Evolutionary conservation across 164 flowering plant species (phyloP).

Genomic region (Magnolia officinalis): DNA sequence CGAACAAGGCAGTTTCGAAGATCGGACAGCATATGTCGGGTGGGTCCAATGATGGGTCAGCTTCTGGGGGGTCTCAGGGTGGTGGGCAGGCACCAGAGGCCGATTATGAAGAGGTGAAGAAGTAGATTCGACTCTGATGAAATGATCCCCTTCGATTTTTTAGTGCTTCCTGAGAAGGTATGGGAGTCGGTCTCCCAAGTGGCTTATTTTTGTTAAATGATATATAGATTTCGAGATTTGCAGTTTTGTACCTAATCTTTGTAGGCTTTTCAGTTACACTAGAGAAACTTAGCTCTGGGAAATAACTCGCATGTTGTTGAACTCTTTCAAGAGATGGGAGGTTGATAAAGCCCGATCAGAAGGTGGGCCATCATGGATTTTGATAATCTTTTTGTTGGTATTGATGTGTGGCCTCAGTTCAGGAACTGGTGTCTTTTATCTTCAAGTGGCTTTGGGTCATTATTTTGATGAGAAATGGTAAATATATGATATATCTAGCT

Average conservation of each 20-base stretch:
- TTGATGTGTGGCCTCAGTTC: too few species aligned
- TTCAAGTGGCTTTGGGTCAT: too few species aligned
- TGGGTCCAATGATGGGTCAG: constrained; percentile 24
- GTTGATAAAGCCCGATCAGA: not conserved
- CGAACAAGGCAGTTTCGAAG: constrained; percentile 52
- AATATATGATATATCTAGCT: too few species aligned
- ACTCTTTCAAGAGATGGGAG: not conserved
- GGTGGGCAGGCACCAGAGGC: constrained; percentile 56
- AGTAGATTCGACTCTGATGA: constrained; percentile 13
- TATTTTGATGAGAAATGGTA: too few species aligned
- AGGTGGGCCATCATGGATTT: not conserved
- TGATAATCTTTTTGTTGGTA: not conserved
- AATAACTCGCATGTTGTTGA: not conserved
- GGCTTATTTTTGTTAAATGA: not conserved
- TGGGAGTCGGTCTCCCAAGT: not conserved
- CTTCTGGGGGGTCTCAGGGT: constrained; percentile 33
- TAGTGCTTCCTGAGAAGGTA: not conserved
- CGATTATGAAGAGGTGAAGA: constrained; percentile 58
- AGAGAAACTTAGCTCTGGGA: not conserved
- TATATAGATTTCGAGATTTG: not conserved
- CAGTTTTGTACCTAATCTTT: constrained; percentile 1
- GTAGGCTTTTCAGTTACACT: not conserved
- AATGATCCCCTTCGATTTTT: not conserved
- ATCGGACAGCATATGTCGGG: constrained; percentile 48
- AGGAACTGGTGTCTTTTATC: too few species aligned